phyloP scores from a whole-genome alignment of 371 early-diverging fungal species.

The Circinella minor region DNA sequence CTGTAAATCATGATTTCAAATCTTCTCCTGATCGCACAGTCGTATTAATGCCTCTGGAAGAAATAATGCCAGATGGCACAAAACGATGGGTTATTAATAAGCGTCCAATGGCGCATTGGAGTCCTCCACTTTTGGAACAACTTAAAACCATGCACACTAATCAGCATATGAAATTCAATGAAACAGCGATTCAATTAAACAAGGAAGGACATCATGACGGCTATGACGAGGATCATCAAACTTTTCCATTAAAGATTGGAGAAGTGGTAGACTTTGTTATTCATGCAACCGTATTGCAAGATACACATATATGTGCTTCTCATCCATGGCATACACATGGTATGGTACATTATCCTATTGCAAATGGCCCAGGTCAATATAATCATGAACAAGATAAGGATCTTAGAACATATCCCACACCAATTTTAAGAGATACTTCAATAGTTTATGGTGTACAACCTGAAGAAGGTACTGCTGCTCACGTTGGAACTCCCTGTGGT shows the following conservation, averaged over 20 bases:
- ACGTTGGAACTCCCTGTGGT: conserved; percentile 27
- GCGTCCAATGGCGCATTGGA: conserved; percentile 14
- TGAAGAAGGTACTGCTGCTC: background rate
- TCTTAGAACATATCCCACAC: conserved; percentile 27
- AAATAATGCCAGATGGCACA: conserved; percentile 8
- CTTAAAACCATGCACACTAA: background rate
- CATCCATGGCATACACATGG: conserved; percentile 56
- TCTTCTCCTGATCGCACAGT: conserved; percentile 23
- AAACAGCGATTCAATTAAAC: conserved; percentile 19
- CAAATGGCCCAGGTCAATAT: conserved; percentile 40
- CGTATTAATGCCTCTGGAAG: conserved; percentile 18
- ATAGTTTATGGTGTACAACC: conserved; percentile 28
- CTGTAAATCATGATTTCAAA: conserved; percentile 9
- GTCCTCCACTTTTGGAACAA: conserved; percentile 14
- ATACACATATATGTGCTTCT: conserved; percentile 19
- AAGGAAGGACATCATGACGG: conserved; percentile 17
- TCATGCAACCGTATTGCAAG: conserved; percentile 22
- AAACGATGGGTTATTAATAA: conserved; percentile 26
- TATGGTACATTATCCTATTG: conserved; percentile 40
- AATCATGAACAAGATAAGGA: conserved; percentile 24
- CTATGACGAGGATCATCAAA: conserved; percentile 21
- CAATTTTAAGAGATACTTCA: conserved; percentile 36
- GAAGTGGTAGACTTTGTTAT: conserved; percentile 45
- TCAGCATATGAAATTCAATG: conserved; percentile 11
- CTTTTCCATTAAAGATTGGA: conserved; percentile 25